Conservation (phyloP, 257 asterid genomes). For the Leptodermis oblonga region DNA sequence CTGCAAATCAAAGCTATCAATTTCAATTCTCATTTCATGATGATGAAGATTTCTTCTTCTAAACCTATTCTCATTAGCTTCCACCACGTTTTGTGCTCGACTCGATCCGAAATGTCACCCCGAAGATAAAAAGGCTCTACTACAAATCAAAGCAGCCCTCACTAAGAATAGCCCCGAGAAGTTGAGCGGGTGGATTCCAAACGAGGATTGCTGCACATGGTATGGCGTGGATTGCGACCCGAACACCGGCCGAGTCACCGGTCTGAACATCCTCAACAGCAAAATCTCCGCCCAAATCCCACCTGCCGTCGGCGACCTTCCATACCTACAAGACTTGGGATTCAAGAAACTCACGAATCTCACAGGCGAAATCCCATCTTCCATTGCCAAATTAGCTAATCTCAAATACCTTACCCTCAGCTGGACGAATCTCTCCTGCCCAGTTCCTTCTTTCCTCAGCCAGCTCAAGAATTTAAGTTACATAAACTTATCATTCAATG, state of each 20-base stretch:
- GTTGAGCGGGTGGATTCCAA: no score
- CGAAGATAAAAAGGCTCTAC: conserved; percentile 52
- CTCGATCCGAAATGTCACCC: conserved; percentile 44
- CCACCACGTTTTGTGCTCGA: conserved; percentile 11
- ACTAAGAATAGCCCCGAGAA: no score
- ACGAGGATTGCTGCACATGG: conserved; percentile 73
- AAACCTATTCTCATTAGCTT: no score
- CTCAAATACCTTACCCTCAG: conserved; percentile 14
- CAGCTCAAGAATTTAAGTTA: no score
- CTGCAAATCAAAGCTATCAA: no score
- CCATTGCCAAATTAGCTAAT: conserved; percentile 34
- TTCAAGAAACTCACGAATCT: conserved; percentile 33
- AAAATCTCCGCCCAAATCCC: conserved; percentile 52
- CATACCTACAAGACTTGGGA: conserved; percentile 24
- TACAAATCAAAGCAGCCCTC: conserved; percentile 46
- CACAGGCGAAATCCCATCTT: conserved; percentile 41
- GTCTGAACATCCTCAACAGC: conserved; percentile 23
- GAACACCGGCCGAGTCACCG: conserved; percentile 38
- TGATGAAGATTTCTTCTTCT: no score
- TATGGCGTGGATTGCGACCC: conserved; percentile 33
- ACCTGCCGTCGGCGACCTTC: conserved; percentile 38
- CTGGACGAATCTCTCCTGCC: no score
- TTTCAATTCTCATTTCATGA: no score
- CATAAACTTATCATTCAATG: no score
- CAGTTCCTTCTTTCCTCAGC: no score